Percentiles rank a stretch among this genome's conserved stretches.
Conservation (phyloP, 2,329 filamentous ascomycete species). For the Periconia digitata region DNA sequence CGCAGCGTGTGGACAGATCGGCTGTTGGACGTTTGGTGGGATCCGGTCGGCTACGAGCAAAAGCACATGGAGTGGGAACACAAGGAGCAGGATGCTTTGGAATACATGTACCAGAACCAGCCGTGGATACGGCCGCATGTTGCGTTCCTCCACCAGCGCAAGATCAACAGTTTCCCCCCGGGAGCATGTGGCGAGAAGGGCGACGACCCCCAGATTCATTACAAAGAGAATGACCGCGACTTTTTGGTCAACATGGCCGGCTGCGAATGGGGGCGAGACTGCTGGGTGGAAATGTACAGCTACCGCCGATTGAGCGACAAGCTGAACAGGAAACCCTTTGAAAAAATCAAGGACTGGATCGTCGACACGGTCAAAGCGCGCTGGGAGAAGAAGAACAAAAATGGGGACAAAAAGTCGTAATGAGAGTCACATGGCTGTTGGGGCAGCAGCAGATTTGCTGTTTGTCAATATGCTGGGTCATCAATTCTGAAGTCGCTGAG, state of each 20-base stretch:
- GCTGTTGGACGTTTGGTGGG: constrained; percentile 96
- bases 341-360: constrained; percentile 59
- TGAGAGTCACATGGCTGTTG: constrained; percentile 3
- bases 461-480: no score
- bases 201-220: constrained; percentile 78
- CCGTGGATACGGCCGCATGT: constrained; percentile 90
- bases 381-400: constrained; percentile 27
- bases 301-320: constrained; percentile 90
- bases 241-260: constrained; percentile 99
- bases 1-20: constrained; percentile 88
- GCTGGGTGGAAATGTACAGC: constrained; percentile 97
- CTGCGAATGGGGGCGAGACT: constrained; percentile 94
- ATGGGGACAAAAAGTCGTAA: constrained; percentile 20
- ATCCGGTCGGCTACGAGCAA: constrained; percentile 95
- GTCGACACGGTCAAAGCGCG: constrained; percentile 41
- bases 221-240: constrained; percentile 80
- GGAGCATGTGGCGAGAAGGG: constrained; percentile 82
- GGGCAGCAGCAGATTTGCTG: constrained; percentile 2
- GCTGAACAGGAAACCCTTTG: constrained; percentile 82
- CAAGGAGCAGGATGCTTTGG: constrained; percentile 94
- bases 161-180: constrained; percentile 90
- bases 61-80: constrained; percentile 99
- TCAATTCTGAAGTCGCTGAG: not conserved
- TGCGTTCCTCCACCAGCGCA: constrained; percentile 86
- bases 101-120: constrained; percentile 87